Evolutionary conservation across 75 land plant genomes (phyloP).

Genomic region (Picea glauca): DNA sequence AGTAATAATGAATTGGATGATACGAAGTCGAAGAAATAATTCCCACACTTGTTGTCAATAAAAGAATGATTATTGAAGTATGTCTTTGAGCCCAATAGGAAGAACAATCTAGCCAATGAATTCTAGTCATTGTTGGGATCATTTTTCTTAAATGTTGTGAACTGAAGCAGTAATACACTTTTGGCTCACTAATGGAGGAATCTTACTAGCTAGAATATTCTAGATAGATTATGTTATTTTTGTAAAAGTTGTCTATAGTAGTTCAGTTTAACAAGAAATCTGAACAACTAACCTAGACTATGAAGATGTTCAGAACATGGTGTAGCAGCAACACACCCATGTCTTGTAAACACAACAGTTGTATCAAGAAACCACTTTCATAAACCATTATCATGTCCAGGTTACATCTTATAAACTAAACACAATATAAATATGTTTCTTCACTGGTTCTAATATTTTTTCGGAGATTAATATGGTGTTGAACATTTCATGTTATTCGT

Average conservation of each 20-base stretch:
- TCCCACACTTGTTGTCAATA: conserved; percentile 56
- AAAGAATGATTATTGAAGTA: conserved; percentile 56
- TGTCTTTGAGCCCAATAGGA: conserved; percentile 58
- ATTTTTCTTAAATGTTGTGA: not conserved
- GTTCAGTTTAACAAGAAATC: no score
- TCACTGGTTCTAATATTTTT: no score
- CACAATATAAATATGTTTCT: no score
- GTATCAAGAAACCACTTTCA: no score
- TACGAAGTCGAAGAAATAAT: conserved; percentile 43
- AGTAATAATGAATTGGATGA: conserved; percentile 73
- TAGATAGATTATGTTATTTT: not conserved
- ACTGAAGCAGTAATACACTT: not conserved
- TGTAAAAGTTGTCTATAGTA: not conserved
- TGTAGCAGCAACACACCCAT: no score
- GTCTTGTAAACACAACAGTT: no score
- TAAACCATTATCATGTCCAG: no score
- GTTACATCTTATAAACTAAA: no score
- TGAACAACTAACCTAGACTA: no score
- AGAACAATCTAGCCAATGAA: conserved; percentile 5
- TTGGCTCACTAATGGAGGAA: not conserved
- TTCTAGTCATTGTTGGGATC: not conserved
- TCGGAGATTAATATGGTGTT: no score
- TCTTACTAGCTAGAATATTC: not conserved
- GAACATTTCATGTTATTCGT: no score
- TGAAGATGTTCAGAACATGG: no score